Percentiles rank a stretch among this genome's conserved stretches.
Conservation (phyloP, 2,329 filamentous ascomycete species). For the Rosellinia necatrix region DNA sequence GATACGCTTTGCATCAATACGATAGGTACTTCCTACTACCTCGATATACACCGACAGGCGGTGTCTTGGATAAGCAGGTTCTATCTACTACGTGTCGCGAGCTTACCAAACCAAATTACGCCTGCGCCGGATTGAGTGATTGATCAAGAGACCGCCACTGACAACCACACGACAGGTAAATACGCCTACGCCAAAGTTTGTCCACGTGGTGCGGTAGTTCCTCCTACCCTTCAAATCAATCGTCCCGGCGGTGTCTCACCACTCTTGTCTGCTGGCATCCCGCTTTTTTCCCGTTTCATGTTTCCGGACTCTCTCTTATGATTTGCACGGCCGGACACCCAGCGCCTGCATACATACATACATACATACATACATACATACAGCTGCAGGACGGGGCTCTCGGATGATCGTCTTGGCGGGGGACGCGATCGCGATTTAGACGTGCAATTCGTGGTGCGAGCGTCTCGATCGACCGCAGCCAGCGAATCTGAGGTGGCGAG, state of each 20-base stretch:
- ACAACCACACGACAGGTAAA: neutral
- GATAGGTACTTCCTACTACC: no score
- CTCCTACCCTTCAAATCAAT: slow-evolving; percentile 3
- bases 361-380: neutral
- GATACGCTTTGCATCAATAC: no score
- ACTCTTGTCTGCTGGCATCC: neutral
- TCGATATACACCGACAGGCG: no score
- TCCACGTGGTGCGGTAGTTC: slow-evolving; percentile 10
- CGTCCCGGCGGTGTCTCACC: neutral
- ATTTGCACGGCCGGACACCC: neutral
- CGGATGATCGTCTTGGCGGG: neutral
- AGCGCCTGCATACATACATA: neutral
- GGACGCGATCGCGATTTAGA: no score
- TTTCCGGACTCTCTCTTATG: neutral
- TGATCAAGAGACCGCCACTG: neutral
- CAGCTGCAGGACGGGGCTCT: no score
- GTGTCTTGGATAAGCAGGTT: no score
- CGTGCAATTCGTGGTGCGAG: no score
- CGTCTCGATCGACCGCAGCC: no score
- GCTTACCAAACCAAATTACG: neutral
- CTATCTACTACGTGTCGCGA: no score
- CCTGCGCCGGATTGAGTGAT: neutral
- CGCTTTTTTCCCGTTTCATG: neutral
- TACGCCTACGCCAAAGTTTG: neutral
- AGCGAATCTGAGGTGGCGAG: no score